Evolutionary conservation across 2,329 filamentous ascomycete species (phyloP).

Genomic region (Nemania abortiva): DNA sequence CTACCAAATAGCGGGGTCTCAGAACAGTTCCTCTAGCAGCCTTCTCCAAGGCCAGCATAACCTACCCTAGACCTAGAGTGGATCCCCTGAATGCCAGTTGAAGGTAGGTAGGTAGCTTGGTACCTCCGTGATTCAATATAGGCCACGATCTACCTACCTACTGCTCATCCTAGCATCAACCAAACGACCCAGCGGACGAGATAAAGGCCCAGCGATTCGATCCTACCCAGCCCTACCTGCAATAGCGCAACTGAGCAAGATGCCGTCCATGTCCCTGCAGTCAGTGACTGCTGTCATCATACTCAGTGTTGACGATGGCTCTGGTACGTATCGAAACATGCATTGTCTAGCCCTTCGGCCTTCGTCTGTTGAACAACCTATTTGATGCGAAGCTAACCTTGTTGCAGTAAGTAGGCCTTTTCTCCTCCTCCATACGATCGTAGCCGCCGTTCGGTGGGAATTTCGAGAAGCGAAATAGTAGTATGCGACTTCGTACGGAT

Average conservation of each 20-base stretch:
- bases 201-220: slow-evolving; percentile 15
- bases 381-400: slow-evolving; percentile 30
- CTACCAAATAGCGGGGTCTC: slow-evolving; percentile 31
- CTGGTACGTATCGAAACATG: slow-evolving; percentile 55
- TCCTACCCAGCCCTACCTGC: slow-evolving; percentile 4
- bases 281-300: slow-evolving; percentile 82
- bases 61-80: not conserved
- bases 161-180: slow-evolving; percentile 1
- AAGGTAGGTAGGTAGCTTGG: not conserved
- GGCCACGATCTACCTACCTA: slow-evolving; percentile 6
- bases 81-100: slow-evolving; percentile 7
- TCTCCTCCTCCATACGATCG: too few relatives aligned
- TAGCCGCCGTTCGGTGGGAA: not conserved
- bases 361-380: slow-evolving; percentile 5
- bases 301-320: slow-evolving; percentile 87
- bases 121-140: slow-evolving; percentile 4
- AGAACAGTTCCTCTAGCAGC: slow-evolving; percentile 41
- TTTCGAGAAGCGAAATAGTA: not conserved
- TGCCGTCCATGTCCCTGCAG: slow-evolving; percentile 82
- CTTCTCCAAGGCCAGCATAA: not conserved
- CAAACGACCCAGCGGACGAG: not conserved
- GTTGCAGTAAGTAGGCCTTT: slow-evolving; percentile 32
- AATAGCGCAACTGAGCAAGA: slow-evolving; percentile 55
- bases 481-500: not conserved
- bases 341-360: not conserved